Evolutionary conservation across 768 basidiomycete genomes (phyloP), one percentile per base, ranked within the genome.

Genomic region (Podaxis pistillaris): DNA sequence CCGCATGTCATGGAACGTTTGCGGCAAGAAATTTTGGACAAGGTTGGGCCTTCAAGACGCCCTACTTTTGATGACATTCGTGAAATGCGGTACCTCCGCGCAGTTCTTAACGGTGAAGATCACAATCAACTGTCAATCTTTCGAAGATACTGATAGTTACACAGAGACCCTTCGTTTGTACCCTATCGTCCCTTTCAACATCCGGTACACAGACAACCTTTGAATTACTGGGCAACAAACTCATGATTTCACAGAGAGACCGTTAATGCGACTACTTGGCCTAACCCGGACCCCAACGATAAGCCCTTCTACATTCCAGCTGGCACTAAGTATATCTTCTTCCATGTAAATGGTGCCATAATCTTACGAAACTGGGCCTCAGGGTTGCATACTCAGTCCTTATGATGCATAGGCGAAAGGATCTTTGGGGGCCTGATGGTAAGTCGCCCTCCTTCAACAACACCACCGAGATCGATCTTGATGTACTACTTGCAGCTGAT

Each of bases 351-450:
- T 11, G 3, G 3, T 12, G 22, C 8, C 15, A 11, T 9, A 22
- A 19, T 5, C 11, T 49, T 7, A 51, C 22, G 8, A n/a, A n/a
- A 1, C 3, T 6, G 50, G 2, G 33, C 22, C 41, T 28, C 64
- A 84, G 81, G 56, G 69, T 77, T 4, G 63, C 74, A 0, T 89
- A 86, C 67, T 86, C 86, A 4, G 82, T 87, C 8, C 79, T 88
- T 62, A 65, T 84, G 64, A 88, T 89, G 86, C 88, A 90, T 40
- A 75, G 88, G 40, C 78, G 86, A 54, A 81, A 76, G 53, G 86
- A 87, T 58, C 79, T 87, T 1, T 91, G 88, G 88, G 88, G 88
- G 6, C 87, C 88, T 8, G 88, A 89, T 69, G 87, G 86, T 86
- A 69, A 22, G 71, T 60, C 24, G 6, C n/a, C 55, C 26, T 54